A percentile compares a stretch with the other conserved stretches of the same genome.
Evolutionary conservation across 805 yeast genomes (phyloP).

Genomic region (Starmerella vaccinii): DNA sequence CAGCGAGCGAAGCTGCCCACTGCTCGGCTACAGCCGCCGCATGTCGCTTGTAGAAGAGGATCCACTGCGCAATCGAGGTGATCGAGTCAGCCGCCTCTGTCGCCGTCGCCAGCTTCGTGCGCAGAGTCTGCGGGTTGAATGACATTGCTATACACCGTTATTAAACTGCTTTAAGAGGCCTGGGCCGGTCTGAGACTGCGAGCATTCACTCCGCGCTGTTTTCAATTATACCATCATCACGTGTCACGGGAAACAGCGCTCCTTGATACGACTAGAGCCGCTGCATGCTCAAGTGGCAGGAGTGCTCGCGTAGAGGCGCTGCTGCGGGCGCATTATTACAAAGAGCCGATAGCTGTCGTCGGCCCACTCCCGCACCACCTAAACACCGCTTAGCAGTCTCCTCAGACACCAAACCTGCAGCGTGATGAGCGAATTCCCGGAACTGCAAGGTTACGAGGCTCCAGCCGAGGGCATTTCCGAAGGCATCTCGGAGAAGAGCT

Average conservation of each 20-base stretch:
- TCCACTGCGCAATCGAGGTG: slow-evolving; percentile 64
- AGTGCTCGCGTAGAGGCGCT: background rate
- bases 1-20: slow-evolving; percentile 38
- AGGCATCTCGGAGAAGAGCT: slow-evolving; percentile 30
- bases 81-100: slow-evolving; percentile 63
- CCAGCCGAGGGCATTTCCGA: slow-evolving; percentile 8
- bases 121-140: slow-evolving; percentile 22
- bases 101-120: slow-evolving; percentile 30
- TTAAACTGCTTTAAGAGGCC: background rate
- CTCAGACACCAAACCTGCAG: background rate
- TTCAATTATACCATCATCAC: no score
- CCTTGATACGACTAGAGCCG: no score
- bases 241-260: no score
- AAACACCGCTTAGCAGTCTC: background rate
- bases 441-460: slow-evolving; percentile 36
- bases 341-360: background rate
- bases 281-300: no score
- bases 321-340: background rate
- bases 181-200: no score
- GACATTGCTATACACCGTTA: slow-evolving; percentile 10
- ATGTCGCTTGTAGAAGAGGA: slow-evolving; percentile 52
- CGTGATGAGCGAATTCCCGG: slow-evolving; percentile 58
- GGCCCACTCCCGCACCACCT: background rate
- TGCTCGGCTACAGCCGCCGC: slow-evolving; percentile 42
- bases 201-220: no score